Conservation (phyloP, 2,329 filamentous ascomycete genomes). For the Pseudogymnoascus sp. region DNA sequence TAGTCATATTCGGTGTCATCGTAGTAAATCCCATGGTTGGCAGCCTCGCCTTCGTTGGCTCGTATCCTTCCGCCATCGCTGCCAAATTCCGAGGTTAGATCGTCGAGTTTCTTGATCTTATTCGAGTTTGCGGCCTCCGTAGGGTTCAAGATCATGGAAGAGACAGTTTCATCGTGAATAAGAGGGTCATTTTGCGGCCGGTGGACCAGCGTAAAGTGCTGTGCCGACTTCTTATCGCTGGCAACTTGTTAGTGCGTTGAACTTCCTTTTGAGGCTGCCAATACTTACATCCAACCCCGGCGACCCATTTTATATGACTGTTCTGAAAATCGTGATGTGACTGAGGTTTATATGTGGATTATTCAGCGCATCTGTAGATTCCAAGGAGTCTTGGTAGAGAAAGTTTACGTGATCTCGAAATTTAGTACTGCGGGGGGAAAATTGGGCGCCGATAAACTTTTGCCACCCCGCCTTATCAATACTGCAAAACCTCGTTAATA, state of each 20-base stretch:
- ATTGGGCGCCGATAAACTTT: conserved; percentile 6
- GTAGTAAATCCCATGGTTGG: conserved; percentile 86
- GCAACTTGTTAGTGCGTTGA: conserved; percentile 29
- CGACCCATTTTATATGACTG: conserved; percentile 55
- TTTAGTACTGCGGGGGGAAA: conserved; percentile 9
- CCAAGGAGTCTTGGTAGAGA: conserved; percentile 8
- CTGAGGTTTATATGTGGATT: conserved; percentile 1
- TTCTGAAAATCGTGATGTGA: conserved; percentile 2
- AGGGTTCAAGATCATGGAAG: conserved; percentile 83
- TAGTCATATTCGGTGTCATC: conserved; percentile 97
- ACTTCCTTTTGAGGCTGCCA: conserved; percentile 9
- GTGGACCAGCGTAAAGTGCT: conserved; percentile 90
- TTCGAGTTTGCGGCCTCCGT: conserved; percentile 44
- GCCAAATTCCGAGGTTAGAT: conserved; percentile 71
- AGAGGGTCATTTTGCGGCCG: conserved; percentile 95
- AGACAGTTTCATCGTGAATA: conserved; percentile 84
- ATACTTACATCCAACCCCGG: conserved; percentile 63
- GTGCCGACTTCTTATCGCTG: conserved; percentile 83
- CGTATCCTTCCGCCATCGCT: conserved; percentile 57
- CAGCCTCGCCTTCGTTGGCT: conserved; percentile 91
- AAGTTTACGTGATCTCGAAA: conserved; percentile 8
- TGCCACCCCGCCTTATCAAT: conserved; percentile 8
- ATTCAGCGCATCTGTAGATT: conserved; percentile 1
- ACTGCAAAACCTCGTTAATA: conserved; percentile 9
- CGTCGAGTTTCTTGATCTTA: conserved; percentile 61